These are phyloP conservation scores for Lindgomyces ingoldianus DNA, from an alignment of 495 filamentous ascomycete genomes.

Conservation along the genomic window DNA sequence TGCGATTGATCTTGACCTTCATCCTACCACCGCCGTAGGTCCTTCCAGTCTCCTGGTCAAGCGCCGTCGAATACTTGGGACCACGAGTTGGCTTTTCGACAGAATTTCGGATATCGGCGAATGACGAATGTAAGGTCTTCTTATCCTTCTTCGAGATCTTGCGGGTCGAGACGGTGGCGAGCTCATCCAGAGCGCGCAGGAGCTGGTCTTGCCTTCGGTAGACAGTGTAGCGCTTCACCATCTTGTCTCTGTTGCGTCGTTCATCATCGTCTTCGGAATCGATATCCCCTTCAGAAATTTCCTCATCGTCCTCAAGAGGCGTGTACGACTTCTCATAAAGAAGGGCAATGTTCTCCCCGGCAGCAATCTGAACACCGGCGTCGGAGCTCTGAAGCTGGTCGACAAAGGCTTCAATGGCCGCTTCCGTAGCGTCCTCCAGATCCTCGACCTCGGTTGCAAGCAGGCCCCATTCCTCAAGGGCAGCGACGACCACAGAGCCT, in stretches of 20 bases:
- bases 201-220: constrained; percentile 49
- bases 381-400: constrained; percentile 84
- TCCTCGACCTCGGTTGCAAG: constrained; percentile 82
- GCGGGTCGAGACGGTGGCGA: constrained; percentile 65
- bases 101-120: constrained; percentile 80
- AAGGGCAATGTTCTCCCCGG: constrained; percentile 87
- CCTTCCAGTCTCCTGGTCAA: constrained; percentile 68
- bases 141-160: constrained; percentile 76
- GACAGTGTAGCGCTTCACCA: constrained; percentile 57
- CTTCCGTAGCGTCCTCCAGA: constrained; percentile 69
- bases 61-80: constrained; percentile 69
- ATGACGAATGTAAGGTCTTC: constrained; percentile 73
- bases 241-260: constrained; percentile 43
- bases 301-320: constrained; percentile 60
- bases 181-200: constrained; percentile 51
- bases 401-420: constrained; percentile 79
- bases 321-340: constrained; percentile 83
- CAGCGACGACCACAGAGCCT: constrained; percentile 74
- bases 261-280: constrained; percentile 49
- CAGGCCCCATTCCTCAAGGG: constrained; percentile 85
- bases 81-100: constrained; percentile 76
- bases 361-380: constrained; percentile 75
- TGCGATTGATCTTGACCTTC: constrained; percentile 71
- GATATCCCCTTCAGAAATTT: constrained; percentile 51
- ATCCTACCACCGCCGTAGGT: constrained; percentile 73